These are phyloP conservation scores for Penicillium sp. DNA, from an alignment of 2,329 filamentous ascomycete species.

Conservation along the genomic window DNA sequence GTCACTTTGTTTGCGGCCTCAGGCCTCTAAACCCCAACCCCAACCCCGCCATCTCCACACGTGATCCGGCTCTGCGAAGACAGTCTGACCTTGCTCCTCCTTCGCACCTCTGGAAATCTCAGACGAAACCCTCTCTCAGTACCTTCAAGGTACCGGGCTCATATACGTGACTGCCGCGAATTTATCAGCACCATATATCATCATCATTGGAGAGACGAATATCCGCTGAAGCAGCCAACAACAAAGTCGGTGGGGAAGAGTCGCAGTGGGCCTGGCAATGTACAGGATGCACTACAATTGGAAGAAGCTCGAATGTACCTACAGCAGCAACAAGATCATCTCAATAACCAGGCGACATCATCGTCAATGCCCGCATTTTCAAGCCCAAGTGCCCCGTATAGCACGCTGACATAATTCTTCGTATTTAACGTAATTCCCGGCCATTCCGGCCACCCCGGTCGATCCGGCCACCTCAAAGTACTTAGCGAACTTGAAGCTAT, in stretches of 20 bases:
- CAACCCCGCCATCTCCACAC: conserved; percentile 23
- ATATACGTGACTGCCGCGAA: background rate
- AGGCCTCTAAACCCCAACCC: conserved; percentile 13
- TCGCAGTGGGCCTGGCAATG: background rate
- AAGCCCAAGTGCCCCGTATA: background rate
- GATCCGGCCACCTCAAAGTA: no score
- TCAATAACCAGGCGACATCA: background rate
- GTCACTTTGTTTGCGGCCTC: conserved; percentile 18
- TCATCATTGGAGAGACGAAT: background rate
- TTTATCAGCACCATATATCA: background rate
- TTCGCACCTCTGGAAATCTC: background rate
- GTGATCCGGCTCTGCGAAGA: conserved; percentile 15
- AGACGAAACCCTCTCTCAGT: background rate
- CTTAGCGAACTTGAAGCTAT: no score
- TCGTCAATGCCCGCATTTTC: background rate
- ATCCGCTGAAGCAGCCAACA: background rate
- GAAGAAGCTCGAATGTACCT: background rate
- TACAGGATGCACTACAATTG: background rate
- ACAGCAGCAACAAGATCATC: background rate
- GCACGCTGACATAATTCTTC: background rate
- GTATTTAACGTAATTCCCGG: background rate
- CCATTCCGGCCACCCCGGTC: no score
- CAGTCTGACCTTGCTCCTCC: conserved; percentile 5
- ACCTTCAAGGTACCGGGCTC: background rate
- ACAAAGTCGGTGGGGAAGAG: background rate